Evolutionary conservation across 306 rosid genomes (phyloP), one percentile per base, ranked within the genome.

Genomic region (Canavalia gladiata): DNA sequence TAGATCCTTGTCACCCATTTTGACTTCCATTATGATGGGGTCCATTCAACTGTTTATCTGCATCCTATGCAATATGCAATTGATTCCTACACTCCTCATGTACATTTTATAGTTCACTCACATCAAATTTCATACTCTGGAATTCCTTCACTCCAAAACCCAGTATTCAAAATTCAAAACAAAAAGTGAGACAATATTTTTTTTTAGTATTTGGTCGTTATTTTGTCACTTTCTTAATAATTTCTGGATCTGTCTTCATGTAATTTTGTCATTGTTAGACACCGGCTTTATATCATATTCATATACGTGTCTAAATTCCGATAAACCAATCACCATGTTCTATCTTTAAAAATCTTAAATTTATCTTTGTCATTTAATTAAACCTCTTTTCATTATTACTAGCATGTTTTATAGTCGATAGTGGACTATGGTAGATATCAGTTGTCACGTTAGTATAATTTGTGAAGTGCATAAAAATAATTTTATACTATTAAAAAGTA

Each of bases 101-200:
- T 18, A 18, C 25, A 18, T 18, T 18, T 18, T 18, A 18, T 18
- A 18, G 25, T 18, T 18, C 25, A 63, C 12, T 13, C 4, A 41
- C 7, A 42, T 66, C 33, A 7, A n/a, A 66, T 66, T 7, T 63
- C 10, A 37, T 10, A 63, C 28, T 11, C 59, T 7, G 25, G 25
- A 18, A 8, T 6, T 9, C 6, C 1, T 77, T 81, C 88, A 85
- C 88, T 77, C 86, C 81, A 76, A 85, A 67, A 72, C 47, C 28
- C 42, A 42, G 31, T 12, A 37, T 81, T 77, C 83, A 74, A 86
- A 86, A 73, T 81, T 82, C 86, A 86, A 82, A 73, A 49, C 47
- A 30, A 6, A 29, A 18, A 37, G 41, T 37, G 2, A 46, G 76
- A 51, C n/a, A 51, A 8, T 18, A 7, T 30, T 30, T 58, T 45